Evolutionary conservation across 2,329 filamentous ascomycete species (phyloP), one percentile per base, ranked within the genome.

Genomic region (Colletotrichum magnum): DNA sequence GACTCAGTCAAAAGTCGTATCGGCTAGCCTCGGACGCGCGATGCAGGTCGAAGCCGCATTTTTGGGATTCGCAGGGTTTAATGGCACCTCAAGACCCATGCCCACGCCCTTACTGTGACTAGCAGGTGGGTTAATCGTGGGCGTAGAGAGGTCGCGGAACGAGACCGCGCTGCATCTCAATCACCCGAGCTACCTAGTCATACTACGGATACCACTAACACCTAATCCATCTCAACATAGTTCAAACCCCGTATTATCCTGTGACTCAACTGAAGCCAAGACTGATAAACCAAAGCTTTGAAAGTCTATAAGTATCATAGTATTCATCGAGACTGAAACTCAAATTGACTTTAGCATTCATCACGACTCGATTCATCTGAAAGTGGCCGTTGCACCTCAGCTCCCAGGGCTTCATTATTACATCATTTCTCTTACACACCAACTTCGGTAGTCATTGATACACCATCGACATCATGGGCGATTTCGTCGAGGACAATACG

Each of bases 401-500:
- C 6, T 32, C 24, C n/a, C 21, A n/a, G 15, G 7, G 24, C 39
- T 16, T 39, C 15, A 18, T 16, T 18, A 6, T 7, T 12, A 61
- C 47, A 12, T 50, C 47, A 50, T 47, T 43, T 4, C 28, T 18
- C 43, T 13, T 48, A 24, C 16, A 50, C 16, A 18, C 13, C 53
- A 52, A 24, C 7, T 6, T 36, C 32, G 32, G 32, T 10, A 24
- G 21, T 36, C 4, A 9, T 36, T 36, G 32, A 7, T 36, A 36
- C 10, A 43, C 6, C 6, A 41, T 18, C n/a, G 6, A n/a, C 43
- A 57, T 36, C 28, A 71, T 71, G 68, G 64, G 53, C 1, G 53
- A 68, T 21, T 47, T 39, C 21, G 50, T 60, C 24, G 3, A 24
- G 21, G 21, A 60, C 24, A 56, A 60, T 21, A 15, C 43, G 10